Conservation (phyloP, 441 rosid species). For the Gossypium gossypioides region DNA sequence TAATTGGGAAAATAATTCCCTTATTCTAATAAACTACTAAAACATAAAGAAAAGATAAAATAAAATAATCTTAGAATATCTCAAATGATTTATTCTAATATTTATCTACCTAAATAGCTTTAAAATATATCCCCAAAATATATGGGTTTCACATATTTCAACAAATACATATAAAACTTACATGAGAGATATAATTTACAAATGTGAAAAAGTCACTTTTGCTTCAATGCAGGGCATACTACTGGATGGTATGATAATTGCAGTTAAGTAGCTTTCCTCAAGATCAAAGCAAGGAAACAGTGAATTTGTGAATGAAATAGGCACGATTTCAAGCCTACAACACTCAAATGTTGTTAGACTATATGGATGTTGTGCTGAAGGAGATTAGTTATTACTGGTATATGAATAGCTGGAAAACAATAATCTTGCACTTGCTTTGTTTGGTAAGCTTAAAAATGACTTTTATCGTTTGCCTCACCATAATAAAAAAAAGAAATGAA, state of each 20-base stretch:
- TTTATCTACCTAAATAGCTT: too few species aligned
- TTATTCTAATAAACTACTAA: too few species aligned
- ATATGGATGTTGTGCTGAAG: constrained; percentile 42
- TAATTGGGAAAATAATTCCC: too few species aligned
- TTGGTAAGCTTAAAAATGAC: constrained; percentile 24
- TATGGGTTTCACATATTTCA: too few species aligned
- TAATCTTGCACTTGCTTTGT: constrained; percentile 41
- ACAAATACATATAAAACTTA: background rate
- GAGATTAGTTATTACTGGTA: constrained; percentile 36
- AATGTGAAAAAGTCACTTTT: background rate
- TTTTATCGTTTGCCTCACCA: background rate
- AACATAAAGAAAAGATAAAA: too few species aligned
- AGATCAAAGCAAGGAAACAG: constrained; percentile 59
- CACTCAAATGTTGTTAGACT: constrained; percentile 45
- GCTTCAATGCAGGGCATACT: constrained; percentile 36
- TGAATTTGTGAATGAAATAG: constrained; percentile 62
- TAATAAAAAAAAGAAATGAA: background rate
- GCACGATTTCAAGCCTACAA: constrained; percentile 50
- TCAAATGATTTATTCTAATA: too few species aligned
- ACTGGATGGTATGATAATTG: constrained; percentile 44
- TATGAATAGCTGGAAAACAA: constrained; percentile 53
- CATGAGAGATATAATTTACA: background rate
- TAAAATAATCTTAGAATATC: too few species aligned
- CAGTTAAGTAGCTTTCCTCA: constrained; percentile 63
- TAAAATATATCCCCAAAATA: too few species aligned